Evolutionary conservation across 495 filamentous ascomycete species (phyloP), one percentile per base, ranked within the genome.

Genomic region (Aspergillus bridgeri): DNA sequence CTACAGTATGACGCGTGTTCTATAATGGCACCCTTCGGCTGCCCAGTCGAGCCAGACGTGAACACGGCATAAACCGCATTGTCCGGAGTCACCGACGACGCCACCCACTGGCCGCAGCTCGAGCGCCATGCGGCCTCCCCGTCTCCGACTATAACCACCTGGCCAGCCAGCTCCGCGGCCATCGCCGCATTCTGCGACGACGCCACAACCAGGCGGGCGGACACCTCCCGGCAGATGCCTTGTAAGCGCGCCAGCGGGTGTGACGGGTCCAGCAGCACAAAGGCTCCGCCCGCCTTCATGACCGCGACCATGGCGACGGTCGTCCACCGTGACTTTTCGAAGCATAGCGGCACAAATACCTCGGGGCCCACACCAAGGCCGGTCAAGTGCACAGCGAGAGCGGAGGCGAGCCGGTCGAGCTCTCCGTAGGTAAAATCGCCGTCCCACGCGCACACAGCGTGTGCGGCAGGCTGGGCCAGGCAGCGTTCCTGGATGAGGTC

Each of bases 1-100:
- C 23, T 17, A 25, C 49, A 53, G 29, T 17, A 48, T 11, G 24
- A 15, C 0, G 8, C 23, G 46, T 58, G 56, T 33, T 53, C 50
- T 19, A 90, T 75, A 18, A 87, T 73, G 5, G 89, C 83, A 13
- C 87, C 88, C 62, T 91, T 92, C 0, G 88, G 88, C 2, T 68
- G 67, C 0, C 88, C 88, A 0, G 82, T 89, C 24, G 77, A 84
- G 3, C 87, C 87, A n/a, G 83, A 87, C 0, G 87, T 90, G 63
- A 84, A 90, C 13, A 87, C 79, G 3, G 81, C 75, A 62, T 88
- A 80, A 4, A 50, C 6, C 1, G 77, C 63, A 21, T 45, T 48
- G 9, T 8, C 7, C 0, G 24, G 53, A 24, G n/a, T 1, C 27
- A 52, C 13, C 21, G n/a, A 29, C 6, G 22, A 19, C 8, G n/a